A percentile compares a stretch with the other conserved stretches of the same genome.
Evolutionary conservation across 2,329 filamentous ascomycete genomes (phyloP).

Genomic region (Penicillium sp.): DNA sequence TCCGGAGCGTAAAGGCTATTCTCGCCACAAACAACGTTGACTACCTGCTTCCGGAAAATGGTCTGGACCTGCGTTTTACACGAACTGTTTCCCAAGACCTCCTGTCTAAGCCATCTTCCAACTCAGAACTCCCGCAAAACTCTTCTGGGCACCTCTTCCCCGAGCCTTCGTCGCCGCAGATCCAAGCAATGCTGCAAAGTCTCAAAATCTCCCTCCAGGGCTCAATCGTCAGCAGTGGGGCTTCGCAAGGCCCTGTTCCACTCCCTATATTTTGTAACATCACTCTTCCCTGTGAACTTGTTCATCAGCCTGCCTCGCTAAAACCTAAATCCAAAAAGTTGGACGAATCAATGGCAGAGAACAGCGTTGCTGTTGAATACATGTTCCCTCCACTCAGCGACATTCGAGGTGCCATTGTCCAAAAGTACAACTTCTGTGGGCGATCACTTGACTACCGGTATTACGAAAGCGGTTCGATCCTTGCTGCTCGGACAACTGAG

Average conservation of each 20-base stretch:
- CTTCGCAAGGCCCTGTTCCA: slow-evolving; percentile 10
- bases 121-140: slow-evolving; percentile 27
- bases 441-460: slow-evolving; percentile 33
- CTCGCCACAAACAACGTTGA: slow-evolving; percentile 34
- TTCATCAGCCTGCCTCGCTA: slow-evolving; percentile 3
- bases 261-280: slow-evolving; percentile 35
- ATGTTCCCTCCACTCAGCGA: slow-evolving; percentile 35
- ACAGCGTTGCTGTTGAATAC: slow-evolving; percentile 31
- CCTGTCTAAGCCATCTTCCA: slow-evolving; percentile 8
- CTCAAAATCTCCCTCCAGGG: slow-evolving; percentile 23
- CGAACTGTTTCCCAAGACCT: slow-evolving; percentile 33
- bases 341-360: not conserved
- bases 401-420: slow-evolving; percentile 27
- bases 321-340: not conserved
- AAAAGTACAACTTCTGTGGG: slow-evolving; percentile 34
- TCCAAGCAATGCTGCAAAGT: slow-evolving; percentile 17
- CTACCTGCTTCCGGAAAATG: slow-evolving; percentile 40
- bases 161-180: not conserved
- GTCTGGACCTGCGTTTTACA: slow-evolving; percentile 41
- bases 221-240: slow-evolving; percentile 18
- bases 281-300: slow-evolving; percentile 27
- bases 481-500: slow-evolving; percentile 30
- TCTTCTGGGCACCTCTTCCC: slow-evolving; percentile 29
- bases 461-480: slow-evolving; percentile 34
- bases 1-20: slow-evolving; percentile 34